Conservation (phyloP, 768 basidiomycete genomes). For the Imleria badia region DNA sequence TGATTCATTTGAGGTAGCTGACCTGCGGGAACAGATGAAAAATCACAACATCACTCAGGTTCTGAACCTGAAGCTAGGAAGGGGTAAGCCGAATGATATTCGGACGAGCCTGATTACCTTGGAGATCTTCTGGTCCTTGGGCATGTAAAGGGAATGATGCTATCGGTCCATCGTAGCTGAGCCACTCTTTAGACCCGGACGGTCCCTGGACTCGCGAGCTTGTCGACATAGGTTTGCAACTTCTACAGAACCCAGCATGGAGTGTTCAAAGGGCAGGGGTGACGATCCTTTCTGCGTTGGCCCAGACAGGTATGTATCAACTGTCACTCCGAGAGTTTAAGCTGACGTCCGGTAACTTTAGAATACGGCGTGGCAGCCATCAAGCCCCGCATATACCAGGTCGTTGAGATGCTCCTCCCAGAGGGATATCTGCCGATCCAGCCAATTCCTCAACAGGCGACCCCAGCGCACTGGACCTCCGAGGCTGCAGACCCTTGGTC, state of each 20-base stretch:
- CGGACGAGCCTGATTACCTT: constrained; percentile 22
- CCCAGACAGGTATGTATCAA: too few species aligned
- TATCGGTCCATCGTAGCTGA: background rate
- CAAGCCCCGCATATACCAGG: too few species aligned
- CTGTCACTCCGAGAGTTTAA: too few species aligned
- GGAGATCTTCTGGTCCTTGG: constrained; percentile 17
- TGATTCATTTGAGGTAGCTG: constrained; percentile 1
- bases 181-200: background rate
- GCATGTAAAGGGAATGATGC: background rate
- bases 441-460: background rate
- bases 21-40: constrained; percentile 9
- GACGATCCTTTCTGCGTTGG: too few species aligned
- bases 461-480: background rate
- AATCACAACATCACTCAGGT: constrained; percentile 11
- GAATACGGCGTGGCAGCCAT: too few species aligned
- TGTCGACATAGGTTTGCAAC: constrained; percentile 11
- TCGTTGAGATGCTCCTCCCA: too few species aligned
- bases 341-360: too few species aligned
- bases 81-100: constrained; percentile 8
- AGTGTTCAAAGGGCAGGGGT: too few species aligned
- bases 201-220: constrained; percentile 8
- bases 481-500: background rate
- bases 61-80: constrained; percentile 10
- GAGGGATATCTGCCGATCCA: too few species aligned
- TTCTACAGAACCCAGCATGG: too few species aligned